These are phyloP conservation scores for Bauhinia variegata DNA, from an alignment of 306 rosid genomes.

Conservation along the genomic window DNA sequence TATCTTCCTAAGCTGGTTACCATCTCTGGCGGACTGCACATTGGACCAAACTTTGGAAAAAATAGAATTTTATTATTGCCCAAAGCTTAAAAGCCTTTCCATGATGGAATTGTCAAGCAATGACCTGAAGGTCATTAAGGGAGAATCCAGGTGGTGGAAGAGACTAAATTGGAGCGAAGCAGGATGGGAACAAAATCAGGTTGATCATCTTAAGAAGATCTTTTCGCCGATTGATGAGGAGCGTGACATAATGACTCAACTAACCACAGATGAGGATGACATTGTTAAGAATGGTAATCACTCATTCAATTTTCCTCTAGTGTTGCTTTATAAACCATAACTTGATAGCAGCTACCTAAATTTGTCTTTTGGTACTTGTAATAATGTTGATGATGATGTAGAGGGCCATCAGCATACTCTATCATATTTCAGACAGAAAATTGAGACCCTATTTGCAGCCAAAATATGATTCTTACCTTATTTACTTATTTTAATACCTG, in stretches of 20 bases:
- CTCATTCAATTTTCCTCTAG: too few relatives aligned
- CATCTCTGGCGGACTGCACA: slow-evolving; percentile 8
- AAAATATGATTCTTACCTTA: too few relatives aligned
- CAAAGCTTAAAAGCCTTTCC: background rate
- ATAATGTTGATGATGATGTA: too few relatives aligned
- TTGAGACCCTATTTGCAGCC: too few relatives aligned
- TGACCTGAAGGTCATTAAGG: background rate
- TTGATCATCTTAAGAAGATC: background rate
- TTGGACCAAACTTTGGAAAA: slow-evolving; percentile 7
- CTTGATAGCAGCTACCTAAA: too few relatives aligned
- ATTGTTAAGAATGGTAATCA: too few relatives aligned
- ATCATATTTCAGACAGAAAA: too few relatives aligned
- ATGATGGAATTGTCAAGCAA: background rate
- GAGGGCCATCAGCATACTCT: too few relatives aligned
- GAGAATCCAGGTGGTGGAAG: slow-evolving; percentile 27
- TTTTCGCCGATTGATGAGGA: slow-evolving; percentile 4
- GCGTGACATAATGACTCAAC: background rate
- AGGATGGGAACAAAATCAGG: background rate
- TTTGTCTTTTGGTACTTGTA: too few relatives aligned
- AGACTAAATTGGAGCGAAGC: background rate
- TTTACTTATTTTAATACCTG: too few relatives aligned
- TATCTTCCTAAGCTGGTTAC: background rate
- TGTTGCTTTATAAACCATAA: too few relatives aligned
- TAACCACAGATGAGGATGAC: background rate
- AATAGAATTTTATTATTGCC: slow-evolving; percentile 17